Conservation (phyloP, 2,329 filamentous ascomycete genomes). For the Fusarium sp. region DNA sequence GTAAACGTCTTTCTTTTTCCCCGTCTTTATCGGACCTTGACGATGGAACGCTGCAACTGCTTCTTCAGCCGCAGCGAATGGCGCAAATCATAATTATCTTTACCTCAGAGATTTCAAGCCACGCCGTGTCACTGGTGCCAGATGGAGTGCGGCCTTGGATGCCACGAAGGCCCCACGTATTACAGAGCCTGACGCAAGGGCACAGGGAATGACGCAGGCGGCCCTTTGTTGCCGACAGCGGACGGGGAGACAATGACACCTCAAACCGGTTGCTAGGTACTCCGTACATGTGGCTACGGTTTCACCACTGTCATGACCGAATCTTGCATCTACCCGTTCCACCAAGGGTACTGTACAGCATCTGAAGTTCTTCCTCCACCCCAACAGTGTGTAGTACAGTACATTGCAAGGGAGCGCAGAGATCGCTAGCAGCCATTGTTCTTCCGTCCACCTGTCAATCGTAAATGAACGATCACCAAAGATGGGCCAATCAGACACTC, state of each 20-base stretch:
- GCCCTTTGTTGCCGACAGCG: background rate
- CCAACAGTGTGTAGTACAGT: background rate
- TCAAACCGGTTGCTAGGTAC: constrained; percentile 9
- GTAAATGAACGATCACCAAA: background rate
- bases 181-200: constrained; percentile 25
- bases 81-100: background rate
- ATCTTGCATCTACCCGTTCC: constrained; percentile 13
- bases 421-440: background rate
- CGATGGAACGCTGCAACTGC: background rate
- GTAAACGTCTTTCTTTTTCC: constrained; percentile 17
- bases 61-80: background rate
- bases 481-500: constrained; percentile 20
- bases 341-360: background rate
- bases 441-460: background rate
- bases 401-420: background rate
- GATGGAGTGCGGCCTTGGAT: constrained; percentile 18
- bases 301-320: constrained; percentile 27
- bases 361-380: background rate
- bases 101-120: background rate
- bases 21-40: constrained; percentile 5
- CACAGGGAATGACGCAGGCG: constrained; percentile 19
- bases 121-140: constrained; percentile 15
- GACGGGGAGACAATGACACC: constrained; percentile 9
- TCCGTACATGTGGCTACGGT: constrained; percentile 20
- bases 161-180: background rate